Evolutionary conservation across 805 yeast genomes (phyloP).

Genomic region (Candida silvicultrix): DNA sequence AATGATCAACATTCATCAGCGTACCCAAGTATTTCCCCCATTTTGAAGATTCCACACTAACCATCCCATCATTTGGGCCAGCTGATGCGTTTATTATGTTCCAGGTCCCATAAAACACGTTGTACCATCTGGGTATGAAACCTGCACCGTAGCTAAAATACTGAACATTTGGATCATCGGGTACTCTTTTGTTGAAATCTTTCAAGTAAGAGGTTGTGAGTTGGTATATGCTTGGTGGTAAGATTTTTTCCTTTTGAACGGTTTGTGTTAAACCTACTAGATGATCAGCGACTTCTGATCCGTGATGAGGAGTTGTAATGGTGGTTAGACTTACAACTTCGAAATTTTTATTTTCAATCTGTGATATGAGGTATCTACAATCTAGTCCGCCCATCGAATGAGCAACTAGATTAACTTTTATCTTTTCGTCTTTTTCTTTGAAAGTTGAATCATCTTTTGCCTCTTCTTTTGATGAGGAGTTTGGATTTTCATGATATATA

Average conservation of each 20-base stretch:
- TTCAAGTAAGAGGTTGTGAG: slow-evolving; percentile 50
- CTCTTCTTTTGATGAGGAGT: background rate
- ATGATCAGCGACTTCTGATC: slow-evolving; percentile 77
- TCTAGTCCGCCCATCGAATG: slow-evolving; percentile 97
- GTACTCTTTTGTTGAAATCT: slow-evolving; percentile 45
- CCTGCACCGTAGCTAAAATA: slow-evolving; percentile 84
- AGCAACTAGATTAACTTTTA: slow-evolving; percentile 69
- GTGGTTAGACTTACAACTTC: slow-evolving; percentile 75
- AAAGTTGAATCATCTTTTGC: slow-evolving; percentile 7
- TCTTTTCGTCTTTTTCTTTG: slow-evolving; percentile 20
- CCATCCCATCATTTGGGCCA: slow-evolving; percentile 81
- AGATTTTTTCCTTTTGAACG: slow-evolving; percentile 12
- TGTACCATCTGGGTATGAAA: slow-evolving; percentile 56
- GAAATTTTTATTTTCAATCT: slow-evolving; percentile 37
- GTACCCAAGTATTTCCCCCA: slow-evolving; percentile 89
- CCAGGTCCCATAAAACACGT: slow-evolving; percentile 61
- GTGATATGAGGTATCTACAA: slow-evolving; percentile 65
- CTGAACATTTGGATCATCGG: slow-evolving; percentile 52
- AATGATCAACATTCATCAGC: slow-evolving; percentile 70
- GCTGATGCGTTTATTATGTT: slow-evolving; percentile 39
- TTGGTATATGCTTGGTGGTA: slow-evolving; percentile 50
- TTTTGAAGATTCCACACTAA: slow-evolving; percentile 65
- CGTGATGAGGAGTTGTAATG: slow-evolving; percentile 82
- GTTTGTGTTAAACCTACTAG: slow-evolving; percentile 31
- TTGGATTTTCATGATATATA: slow-evolving; percentile 15